Percentiles rank a stretch among this genome's conserved stretches.
Evolutionary conservation across 2,329 filamentous ascomycete genomes (phyloP).

Genomic region (Cladosporium phlei): DNA sequence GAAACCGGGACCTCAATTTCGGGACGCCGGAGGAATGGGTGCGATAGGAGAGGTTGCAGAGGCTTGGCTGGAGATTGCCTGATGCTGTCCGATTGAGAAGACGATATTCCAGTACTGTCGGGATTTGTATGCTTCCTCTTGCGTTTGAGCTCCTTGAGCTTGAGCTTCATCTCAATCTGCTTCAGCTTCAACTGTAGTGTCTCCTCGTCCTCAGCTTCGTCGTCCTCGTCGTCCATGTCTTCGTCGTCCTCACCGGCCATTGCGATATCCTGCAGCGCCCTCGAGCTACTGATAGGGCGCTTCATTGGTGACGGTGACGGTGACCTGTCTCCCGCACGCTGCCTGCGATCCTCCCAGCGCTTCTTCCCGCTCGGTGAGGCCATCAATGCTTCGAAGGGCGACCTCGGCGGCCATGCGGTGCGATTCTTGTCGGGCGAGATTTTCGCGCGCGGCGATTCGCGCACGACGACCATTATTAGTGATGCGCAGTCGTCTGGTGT

Average conservation of each 20-base stretch:
- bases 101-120: background rate
- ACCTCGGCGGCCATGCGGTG: slow-evolving; percentile 56
- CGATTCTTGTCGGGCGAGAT: slow-evolving; percentile 42
- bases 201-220: slow-evolving; percentile 80
- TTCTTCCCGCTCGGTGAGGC: slow-evolving; percentile 75
- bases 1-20: slow-evolving; percentile 74
- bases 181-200: slow-evolving; percentile 79
- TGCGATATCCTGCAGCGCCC: slow-evolving; percentile 25
- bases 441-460: slow-evolving; percentile 44
- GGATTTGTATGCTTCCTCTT: slow-evolving; percentile 21
- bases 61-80: slow-evolving; percentile 9
- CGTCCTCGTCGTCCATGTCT: slow-evolving; percentile 40
- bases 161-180: slow-evolving; percentile 82
- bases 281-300: slow-evolving; percentile 24
- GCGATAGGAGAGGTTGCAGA: slow-evolving; percentile 2
- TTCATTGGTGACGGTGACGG: slow-evolving; percentile 55
- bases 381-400: slow-evolving; percentile 57
- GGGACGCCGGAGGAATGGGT: slow-evolving; percentile 1
- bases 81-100: background rate
- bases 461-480: slow-evolving; percentile 38
- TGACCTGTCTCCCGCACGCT: slow-evolving; percentile 41
- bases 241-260: slow-evolving; percentile 21
- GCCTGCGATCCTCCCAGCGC: slow-evolving; percentile 64
- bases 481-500: slow-evolving; percentile 1
- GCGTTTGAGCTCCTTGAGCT: slow-evolving; percentile 78